These are phyloP conservation scores for Penicillium paneum DNA, from an alignment of 2,329 filamentous ascomycete genomes.

Conservation along the genomic window DNA sequence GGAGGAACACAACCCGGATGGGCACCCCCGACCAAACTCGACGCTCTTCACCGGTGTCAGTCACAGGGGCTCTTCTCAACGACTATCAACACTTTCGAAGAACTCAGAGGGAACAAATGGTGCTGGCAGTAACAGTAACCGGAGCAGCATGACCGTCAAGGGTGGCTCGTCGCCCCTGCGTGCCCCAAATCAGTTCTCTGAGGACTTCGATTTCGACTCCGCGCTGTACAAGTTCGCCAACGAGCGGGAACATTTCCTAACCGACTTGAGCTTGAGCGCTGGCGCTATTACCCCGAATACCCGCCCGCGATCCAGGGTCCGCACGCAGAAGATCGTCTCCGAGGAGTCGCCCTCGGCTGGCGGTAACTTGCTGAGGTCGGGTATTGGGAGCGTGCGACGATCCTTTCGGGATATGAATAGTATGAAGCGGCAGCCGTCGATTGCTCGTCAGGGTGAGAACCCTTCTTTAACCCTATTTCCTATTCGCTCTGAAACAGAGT, in stretches of 20 bases:
- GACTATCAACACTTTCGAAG: constrained; percentile 50
- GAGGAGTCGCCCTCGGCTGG: constrained; percentile 58
- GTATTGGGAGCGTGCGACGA: constrained; percentile 82
- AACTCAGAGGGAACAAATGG: constrained; percentile 46
- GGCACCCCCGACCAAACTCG: constrained; percentile 43
- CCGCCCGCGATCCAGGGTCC: constrained; percentile 70
- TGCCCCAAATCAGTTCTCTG: constrained; percentile 43
- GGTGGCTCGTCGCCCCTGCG: constrained; percentile 32
- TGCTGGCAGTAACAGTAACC: constrained; percentile 62
- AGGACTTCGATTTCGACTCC: constrained; percentile 88
- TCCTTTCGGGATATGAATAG: constrained; percentile 95
- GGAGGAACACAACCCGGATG: constrained; percentile 42
- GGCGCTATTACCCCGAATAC: constrained; percentile 68
- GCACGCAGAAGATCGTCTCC: constrained; percentile 75
- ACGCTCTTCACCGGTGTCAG: constrained; percentile 23
- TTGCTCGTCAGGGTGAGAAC: constrained; percentile 67
- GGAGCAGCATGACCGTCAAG: constrained; percentile 63
- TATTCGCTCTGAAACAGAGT: not conserved
- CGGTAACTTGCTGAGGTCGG: constrained; percentile 50
- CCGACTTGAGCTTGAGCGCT: constrained; percentile 84
- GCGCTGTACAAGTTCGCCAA: constrained; percentile 90
- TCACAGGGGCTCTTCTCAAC: constrained; percentile 42
- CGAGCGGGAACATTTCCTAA: constrained; percentile 90
- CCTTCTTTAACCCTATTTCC: not conserved
- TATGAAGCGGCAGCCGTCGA: constrained; percentile 77